Evolutionary conservation across 1,284 basidiomycete genomes (phyloP).

Genomic region (Grifola frondosa): DNA sequence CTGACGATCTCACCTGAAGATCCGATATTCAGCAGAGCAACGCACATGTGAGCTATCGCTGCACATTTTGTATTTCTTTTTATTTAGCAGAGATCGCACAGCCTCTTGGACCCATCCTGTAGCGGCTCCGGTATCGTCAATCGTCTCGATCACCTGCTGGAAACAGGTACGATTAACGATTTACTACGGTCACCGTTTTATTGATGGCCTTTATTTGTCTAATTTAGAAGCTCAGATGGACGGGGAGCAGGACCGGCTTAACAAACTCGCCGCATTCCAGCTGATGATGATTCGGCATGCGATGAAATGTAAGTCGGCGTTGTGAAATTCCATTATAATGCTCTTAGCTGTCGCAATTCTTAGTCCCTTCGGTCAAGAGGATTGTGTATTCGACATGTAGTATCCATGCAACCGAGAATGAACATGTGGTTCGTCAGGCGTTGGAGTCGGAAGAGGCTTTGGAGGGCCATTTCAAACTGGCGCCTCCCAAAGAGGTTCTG

Average conservation of each 20-base stretch:
- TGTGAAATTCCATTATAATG: too few species aligned
- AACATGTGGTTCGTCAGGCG: conserved; percentile 75
- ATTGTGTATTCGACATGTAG: conserved; percentile 98
- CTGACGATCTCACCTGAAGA: conserved; percentile 68
- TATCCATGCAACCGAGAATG: conserved; percentile 89
- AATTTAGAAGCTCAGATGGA: conserved; percentile 27
- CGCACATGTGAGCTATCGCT: conserved; percentile 79
- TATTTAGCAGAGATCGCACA: conserved; percentile 28
- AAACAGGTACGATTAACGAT: conserved; percentile 47
- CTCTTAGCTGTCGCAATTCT: conserved; percentile 3
- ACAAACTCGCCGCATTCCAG: conserved; percentile 86
- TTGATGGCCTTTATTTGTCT: too few species aligned
- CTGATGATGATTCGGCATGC: conserved; percentile 93
- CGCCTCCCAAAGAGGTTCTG: conserved; percentile 62
- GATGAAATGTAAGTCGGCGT: conserved; percentile 88
- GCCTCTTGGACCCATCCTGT: conserved; percentile 90
- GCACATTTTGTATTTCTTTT: too few species aligned
- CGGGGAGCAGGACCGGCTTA: conserved; percentile 58
- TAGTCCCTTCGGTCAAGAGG: conserved; percentile 59
- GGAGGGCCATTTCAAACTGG: conserved; percentile 63
- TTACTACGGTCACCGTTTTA: not conserved
- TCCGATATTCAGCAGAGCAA: conserved; percentile 60
- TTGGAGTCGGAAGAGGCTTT: conserved; percentile 69
- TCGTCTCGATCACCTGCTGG: conserved; percentile 81
- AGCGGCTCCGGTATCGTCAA: conserved; percentile 93